Percentiles rank a stretch among this genome's conserved stretches.
These are phyloP conservation scores for Tephrocybe sp. DNA, from an alignment of 768 basidiomycete species.

Conservation along the genomic window DNA sequence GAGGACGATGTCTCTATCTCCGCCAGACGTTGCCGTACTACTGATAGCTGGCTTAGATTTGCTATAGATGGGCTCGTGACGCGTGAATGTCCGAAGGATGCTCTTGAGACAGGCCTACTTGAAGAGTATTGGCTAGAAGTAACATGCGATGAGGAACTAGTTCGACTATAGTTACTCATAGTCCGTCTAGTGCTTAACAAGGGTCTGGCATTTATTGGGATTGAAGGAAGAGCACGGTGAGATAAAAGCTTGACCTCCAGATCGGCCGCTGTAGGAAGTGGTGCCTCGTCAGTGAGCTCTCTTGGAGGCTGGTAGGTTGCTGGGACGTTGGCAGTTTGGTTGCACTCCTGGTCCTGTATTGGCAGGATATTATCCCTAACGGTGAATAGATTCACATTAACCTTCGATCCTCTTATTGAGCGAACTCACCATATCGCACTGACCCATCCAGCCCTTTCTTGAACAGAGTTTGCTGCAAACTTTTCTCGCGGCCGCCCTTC, in stretches of 20 bases:
- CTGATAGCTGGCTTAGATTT: conserved; percentile 58
- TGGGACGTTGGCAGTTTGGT: background rate
- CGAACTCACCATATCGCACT: conserved; percentile 66
- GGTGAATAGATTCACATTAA: background rate
- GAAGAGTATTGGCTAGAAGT: conserved; percentile 28
- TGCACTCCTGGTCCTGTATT: conserved; percentile 20
- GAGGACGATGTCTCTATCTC: conserved; percentile 48
- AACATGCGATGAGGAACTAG: conserved; percentile 10
- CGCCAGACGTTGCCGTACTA: conserved; percentile 66
- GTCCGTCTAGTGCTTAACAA: background rate
- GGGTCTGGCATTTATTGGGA: conserved; percentile 20
- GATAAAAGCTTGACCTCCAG: conserved; percentile 18
- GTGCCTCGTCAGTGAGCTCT: background rate
- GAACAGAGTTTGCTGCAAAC: conserved; percentile 61
- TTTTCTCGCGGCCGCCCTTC: conserved; percentile 50
- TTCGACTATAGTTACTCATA: background rate
- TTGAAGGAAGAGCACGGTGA: conserved; percentile 32
- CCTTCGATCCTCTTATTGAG: background rate
- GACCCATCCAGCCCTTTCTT: conserved; percentile 72
- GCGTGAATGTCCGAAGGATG: conserved; percentile 16
- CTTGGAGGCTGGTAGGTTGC: background rate
- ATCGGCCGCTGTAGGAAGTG: background rate
- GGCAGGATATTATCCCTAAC: conserved; percentile 60
- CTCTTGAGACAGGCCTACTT: conserved; percentile 19
- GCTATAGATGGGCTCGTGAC: conserved; percentile 59